A percentile compares a stretch with the other conserved stretches of the same genome.
phyloP scores from a whole-genome alignment of 2,329 filamentous ascomycete species.

The Verticillium isaacii region DNA sequence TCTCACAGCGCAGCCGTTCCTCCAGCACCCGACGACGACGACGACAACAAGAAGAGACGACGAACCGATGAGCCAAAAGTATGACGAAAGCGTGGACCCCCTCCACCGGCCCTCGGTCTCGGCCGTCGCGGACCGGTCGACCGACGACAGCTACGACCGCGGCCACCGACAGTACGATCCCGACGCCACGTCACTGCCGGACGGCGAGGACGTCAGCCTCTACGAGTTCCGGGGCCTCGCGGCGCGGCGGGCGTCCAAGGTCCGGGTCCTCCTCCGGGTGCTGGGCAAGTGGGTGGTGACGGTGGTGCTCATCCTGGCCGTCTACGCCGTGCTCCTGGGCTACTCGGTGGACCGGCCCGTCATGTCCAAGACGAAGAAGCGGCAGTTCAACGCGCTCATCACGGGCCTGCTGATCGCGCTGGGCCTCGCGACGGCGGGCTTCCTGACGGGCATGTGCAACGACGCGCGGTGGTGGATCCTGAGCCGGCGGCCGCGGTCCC shows the following conservation, averaged over 20 bases:
- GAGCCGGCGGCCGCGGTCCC: conserved; percentile 26
- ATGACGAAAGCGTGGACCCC: not conserved
- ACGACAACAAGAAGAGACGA: too few species aligned
- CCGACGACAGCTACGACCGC: not conserved
- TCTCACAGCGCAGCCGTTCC: not conserved
- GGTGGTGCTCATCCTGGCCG: conserved; percentile 18
- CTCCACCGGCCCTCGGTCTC: not conserved
- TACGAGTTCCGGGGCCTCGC: not conserved
- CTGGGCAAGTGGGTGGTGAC: conserved; percentile 21
- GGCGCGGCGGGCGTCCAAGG: not conserved
- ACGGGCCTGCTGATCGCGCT: conserved; percentile 36
- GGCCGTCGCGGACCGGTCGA: too few species aligned
- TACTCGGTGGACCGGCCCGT: conserved; percentile 21
- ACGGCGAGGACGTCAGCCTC: not conserved
- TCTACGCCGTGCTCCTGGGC: conserved; percentile 21
- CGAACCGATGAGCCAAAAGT: not conserved
- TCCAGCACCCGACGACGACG: not conserved
- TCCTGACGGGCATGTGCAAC: conserved; percentile 36
- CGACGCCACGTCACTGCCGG: not conserved
- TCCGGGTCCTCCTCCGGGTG: not conserved
- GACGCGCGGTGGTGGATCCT: conserved; percentile 43
- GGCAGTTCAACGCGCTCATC: conserved; percentile 37
- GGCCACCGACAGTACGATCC: not conserved
- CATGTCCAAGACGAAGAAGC: conserved; percentile 28
- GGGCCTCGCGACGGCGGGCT: conserved; percentile 35